Conservation (phyloP, 2,329 filamentous ascomycete genomes). For the Hymenoscyphus fraxineus region DNA sequence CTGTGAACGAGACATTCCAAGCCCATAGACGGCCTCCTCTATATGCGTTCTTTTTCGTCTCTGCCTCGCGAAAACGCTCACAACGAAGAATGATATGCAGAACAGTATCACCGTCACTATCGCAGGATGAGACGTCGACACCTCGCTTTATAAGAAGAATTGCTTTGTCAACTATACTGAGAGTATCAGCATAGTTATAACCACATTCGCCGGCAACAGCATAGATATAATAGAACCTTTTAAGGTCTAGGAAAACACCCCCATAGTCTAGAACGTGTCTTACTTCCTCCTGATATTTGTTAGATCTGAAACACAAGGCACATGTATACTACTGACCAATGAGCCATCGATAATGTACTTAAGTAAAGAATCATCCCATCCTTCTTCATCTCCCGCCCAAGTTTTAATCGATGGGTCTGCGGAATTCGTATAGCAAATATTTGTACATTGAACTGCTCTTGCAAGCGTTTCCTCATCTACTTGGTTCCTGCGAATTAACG, state of each 20-base stretch:
- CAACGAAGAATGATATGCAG: conserved; percentile 15
- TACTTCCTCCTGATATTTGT: neutral
- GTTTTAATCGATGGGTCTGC: conserved; percentile 16
- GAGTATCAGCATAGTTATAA: neutral
- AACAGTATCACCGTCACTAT: conserved; percentile 15
- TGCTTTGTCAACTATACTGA: conserved; percentile 21
- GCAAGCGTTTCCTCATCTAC: neutral
- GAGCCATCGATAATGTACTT: neutral
- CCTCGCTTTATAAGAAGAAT: conserved; percentile 17
- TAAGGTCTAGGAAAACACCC: neutral
- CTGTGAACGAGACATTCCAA: conserved; percentile 10
- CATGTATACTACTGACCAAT: conserved; percentile 8
- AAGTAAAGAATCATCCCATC: neutral
- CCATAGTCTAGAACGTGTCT: neutral
- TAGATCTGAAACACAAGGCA: neutral
- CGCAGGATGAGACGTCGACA: conserved; percentile 13
- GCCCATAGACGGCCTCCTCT: neutral
- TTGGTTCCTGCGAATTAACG: accelerated
- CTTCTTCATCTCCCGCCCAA: neutral
- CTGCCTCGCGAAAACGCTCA: conserved; percentile 3
- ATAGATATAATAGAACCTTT: neutral
- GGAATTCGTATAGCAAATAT: conserved; percentile 15
- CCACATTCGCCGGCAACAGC: accelerated
- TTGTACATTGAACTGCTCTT: conserved; percentile 7
- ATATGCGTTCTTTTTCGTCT: neutral